These are phyloP conservation scores for Daldinia childiae DNA, from an alignment of 495 filamentous ascomycete species.

Conservation along the genomic window DNA sequence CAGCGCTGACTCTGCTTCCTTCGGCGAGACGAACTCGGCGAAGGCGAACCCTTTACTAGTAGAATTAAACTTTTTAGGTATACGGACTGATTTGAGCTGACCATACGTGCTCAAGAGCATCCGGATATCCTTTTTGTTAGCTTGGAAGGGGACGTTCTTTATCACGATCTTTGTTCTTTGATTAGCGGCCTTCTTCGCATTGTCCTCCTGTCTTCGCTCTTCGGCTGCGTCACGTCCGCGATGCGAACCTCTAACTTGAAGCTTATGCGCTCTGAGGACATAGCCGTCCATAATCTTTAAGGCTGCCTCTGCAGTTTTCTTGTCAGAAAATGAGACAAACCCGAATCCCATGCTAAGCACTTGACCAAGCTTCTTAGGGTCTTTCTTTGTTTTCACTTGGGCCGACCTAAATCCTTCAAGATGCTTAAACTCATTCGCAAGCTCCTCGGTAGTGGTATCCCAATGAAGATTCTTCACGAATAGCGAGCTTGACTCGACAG, in stretches of 20 bases:
- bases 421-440: slow-evolving; percentile 78
- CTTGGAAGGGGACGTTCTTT: slow-evolving; percentile 98
- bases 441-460: slow-evolving; percentile 76
- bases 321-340: slow-evolving; percentile 87
- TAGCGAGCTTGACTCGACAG: slow-evolving; percentile 75
- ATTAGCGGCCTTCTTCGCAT: slow-evolving; percentile 72
- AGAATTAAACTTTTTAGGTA: slow-evolving; percentile 93
- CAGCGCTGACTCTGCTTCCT: slow-evolving; percentile 93
- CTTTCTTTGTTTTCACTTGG: slow-evolving; percentile 84
- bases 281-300: slow-evolving; percentile 85
- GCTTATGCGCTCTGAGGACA: slow-evolving; percentile 82
- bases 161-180: slow-evolving; percentile 92
- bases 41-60: slow-evolving; percentile 93
- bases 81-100: slow-evolving; percentile 86
- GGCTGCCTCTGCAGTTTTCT: slow-evolving; percentile 79
- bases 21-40: slow-evolving; percentile 90
- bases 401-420: slow-evolving; percentile 88
- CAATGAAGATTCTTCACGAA: slow-evolving; percentile 96
- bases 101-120: slow-evolving; percentile 88
- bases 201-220: slow-evolving; percentile 81
- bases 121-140: slow-evolving; percentile 88
- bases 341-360: slow-evolving; percentile 95
- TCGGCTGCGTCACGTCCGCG: slow-evolving; percentile 86
- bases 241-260: slow-evolving; percentile 84
- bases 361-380: slow-evolving; percentile 84